Evolutionary conservation across 768 basidiomycete genomes (phyloP).

Genomic region (Guyanaporus albipodus): DNA sequence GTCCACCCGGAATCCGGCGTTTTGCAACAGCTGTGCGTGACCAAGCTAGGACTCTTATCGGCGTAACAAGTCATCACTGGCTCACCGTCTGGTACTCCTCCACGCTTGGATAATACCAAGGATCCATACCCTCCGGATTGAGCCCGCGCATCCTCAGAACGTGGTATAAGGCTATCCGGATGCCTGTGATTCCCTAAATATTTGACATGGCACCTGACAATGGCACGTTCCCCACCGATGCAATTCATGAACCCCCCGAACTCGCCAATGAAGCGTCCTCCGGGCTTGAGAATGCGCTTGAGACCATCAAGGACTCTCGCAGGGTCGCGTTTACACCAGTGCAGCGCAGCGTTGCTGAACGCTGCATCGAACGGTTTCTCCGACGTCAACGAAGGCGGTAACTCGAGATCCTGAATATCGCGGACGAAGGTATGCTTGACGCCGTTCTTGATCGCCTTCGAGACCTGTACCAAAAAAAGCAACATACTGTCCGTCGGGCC

Average conservation of each 20-base stretch:
- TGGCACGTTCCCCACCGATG: slow-evolving; percentile 41
- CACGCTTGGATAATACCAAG: slow-evolving; percentile 81
- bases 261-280: slow-evolving; percentile 71
- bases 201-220: not conserved
- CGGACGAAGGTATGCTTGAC: slow-evolving; percentile 44
- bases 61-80: too few species aligned
- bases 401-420: slow-evolving; percentile 48
- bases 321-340: slow-evolving; percentile 83
- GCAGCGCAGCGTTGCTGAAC: slow-evolving; percentile 76
- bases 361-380: slow-evolving; percentile 61
- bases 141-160: slow-evolving; percentile 50
- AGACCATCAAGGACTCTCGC: slow-evolving; percentile 56
- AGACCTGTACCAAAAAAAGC: slow-evolving; percentile 39
- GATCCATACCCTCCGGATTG: slow-evolving; percentile 60
- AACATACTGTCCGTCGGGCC: not conserved
- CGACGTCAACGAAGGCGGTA: slow-evolving; percentile 29
- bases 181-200: slow-evolving; percentile 39
- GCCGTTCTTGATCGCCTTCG: slow-evolving; percentile 46
- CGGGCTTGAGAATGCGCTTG: slow-evolving; percentile 59
- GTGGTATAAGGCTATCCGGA: slow-evolving; percentile 54
- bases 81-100: slow-evolving; percentile 59
- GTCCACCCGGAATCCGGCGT: slow-evolving; percentile 52
- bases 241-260: slow-evolving; percentile 77
- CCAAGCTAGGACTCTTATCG: too few species aligned
- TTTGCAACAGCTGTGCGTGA: slow-evolving; percentile 46